Conservation (phyloP, 1,139 yeast species). For the Pichia sp. region DNA sequence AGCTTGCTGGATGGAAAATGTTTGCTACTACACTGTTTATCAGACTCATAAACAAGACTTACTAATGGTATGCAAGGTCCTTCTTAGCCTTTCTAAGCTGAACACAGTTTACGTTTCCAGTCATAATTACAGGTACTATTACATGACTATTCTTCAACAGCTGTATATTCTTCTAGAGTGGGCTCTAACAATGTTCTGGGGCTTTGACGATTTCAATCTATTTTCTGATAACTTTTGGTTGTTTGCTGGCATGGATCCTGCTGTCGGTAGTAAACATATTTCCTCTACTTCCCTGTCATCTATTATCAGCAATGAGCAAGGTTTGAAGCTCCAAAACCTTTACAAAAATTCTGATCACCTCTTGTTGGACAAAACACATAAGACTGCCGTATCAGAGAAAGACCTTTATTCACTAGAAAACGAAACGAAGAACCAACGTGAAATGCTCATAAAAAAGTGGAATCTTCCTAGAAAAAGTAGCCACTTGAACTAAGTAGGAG, state of each 20-base stretch:
- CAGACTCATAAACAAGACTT: slow-evolving; percentile 1
- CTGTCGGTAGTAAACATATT: neutral
- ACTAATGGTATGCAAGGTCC: neutral
- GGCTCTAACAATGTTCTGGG: slow-evolving; percentile 6
- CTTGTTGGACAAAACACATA: neutral
- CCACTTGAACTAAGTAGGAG: neutral
- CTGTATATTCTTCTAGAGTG: slow-evolving; percentile 7
- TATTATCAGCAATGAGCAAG: neutral
- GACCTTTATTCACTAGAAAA: neutral
- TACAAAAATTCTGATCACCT: neutral
- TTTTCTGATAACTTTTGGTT: slow-evolving; percentile 2
- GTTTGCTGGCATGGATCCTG: slow-evolving; percentile 9
- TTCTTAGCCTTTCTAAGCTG: neutral
- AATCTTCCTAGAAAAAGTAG: neutral
- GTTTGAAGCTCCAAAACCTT: neutral
- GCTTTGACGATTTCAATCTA: slow-evolving; percentile 8
- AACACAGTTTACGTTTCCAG: neutral
- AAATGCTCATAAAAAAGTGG: neutral
- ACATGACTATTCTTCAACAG: neutral
- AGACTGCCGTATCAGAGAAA: neutral
- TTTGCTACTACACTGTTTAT: neutral
- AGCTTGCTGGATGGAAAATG: slow-evolving; percentile 22
- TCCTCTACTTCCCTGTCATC: neutral
- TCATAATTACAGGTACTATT: slow-evolving; percentile 7
- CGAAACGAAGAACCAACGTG: neutral